Base-by-base conservation (phyloP, 768 basidiomycete genomes). In the Exidia glandulosa region DNA sequence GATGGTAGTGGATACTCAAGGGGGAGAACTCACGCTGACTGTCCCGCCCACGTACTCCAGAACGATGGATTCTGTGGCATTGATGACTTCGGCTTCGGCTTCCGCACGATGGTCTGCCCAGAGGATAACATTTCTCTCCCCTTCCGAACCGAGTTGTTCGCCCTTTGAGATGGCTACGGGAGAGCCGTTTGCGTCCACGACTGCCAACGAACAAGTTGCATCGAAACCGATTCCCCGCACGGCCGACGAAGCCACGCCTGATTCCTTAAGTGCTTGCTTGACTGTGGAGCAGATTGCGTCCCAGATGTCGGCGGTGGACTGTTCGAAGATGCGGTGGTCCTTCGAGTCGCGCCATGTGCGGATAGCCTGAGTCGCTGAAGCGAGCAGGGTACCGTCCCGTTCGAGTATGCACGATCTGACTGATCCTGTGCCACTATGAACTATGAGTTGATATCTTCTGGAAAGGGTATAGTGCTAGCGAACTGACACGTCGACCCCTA, bases 91-190 rank as follows among this genome's bases (percentile, higher is more conserved):
- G 2, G 95, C 95, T 69, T 99, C 94, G 68, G 86, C 79, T 74
- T 91, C 87, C 0, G 96, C 95, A 56, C 95, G 82, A 72, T 96
- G 94, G 72, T 98, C 94, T 2, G 94, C 95, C 96, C 95, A 99
- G 1, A 99, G 78, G 47, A 98, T 82, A 61, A 97, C 80, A 71
- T 97, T 93, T 62, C 90, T 81, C 25, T 6, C 3, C 27, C 50
- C 50, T 64, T 89, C 89, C 57, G 76, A 70, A 2, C 89, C 92
- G 1, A 90, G 72, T 25, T 76, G 70, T 2, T 79, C 74, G 0
- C 87, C 89, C 52, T 80, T 82, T 2, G 87, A 90, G 36, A 99
- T 85, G 6, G 76, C 74, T 25, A 96, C 76, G 0, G 94, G 88
- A 37, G 81, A 73, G 5, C 93, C 93, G 16, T 85, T 69, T 56